Evolutionary conservation across 2,329 filamentous ascomycete species (phyloP), one percentile per base, ranked within the genome.

Genomic region (Aspergillus ustus): DNA sequence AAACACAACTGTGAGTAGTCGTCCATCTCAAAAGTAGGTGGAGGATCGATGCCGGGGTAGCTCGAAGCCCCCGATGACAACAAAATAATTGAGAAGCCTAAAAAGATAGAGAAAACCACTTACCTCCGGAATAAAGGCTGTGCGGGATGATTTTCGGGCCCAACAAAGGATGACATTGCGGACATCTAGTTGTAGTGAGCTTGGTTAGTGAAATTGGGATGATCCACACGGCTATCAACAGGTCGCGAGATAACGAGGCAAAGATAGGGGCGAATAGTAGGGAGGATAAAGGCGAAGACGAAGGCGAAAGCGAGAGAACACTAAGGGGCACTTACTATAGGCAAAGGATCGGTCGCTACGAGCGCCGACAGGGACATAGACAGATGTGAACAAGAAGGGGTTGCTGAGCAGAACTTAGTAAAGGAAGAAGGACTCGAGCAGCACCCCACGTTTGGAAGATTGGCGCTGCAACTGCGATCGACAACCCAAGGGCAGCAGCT

Each of bases 81-180:
- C 34, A 44, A 50, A 50, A 53, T 50, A 52, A 61, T 34, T 15
- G 46, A 4, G 46, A 44, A 46, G 37, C 17, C 15, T 6, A 20
- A 13, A 54, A 7, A 57, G 28, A 40, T 19, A 49, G 34, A 45
- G 28, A 51, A 49, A 52, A 34, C 51, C 22, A 74, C 83, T 79
- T 76, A 90, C 89, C 85, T 84, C 71, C 84, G 82, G 57, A 88
- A 71, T 51, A 90, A 78, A 60, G 85, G 84, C 69, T 89, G 84
- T 67, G 89, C 85, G 76, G 89, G 85, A 53, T 77, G 74, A 70
- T 83, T 86, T 64, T 86, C 85, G 66, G 89, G 82, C 9, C 85
- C 88, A 54, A 89, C 83, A 66, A 81, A 76, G 34, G 70, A 67
- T 49, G 72, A 69, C 71, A 74, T 74, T 25, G 57, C 64, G 52